A percentile compares a stretch with the other conserved stretches of the same genome.
These are phyloP conservation scores for Claviceps quebecensis DNA, from an alignment of 2,329 filamentous ascomycete species.

Conservation along the genomic window DNA sequence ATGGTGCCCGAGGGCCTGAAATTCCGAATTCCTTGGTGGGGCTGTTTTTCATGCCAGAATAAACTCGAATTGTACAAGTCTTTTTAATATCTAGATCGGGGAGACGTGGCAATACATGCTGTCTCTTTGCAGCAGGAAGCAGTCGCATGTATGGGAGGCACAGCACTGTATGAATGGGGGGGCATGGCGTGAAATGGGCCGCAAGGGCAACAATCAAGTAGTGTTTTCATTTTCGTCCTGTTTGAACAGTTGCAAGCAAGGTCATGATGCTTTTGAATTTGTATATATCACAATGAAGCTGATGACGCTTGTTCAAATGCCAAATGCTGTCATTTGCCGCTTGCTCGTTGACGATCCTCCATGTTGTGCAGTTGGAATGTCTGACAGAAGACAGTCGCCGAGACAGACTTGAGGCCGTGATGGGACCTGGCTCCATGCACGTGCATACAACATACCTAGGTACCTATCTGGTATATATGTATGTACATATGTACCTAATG, in stretches of 20 bases:
- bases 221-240: background rate
- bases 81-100: conserved; percentile 5
- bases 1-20: background rate
- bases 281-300: conserved; percentile 12
- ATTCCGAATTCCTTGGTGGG: background rate
- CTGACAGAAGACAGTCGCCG: too few species aligned
- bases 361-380: too few species aligned
- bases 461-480: background rate
- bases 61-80: conserved; percentile 1
- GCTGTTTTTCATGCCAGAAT: background rate
- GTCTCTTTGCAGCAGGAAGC: too few species aligned
- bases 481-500: too few species aligned
- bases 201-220: background rate
- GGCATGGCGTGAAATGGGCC: background rate
- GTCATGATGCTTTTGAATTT: conserved; percentile 4
- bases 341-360: background rate
- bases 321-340: background rate
- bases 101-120: background rate
- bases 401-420: too few species aligned
- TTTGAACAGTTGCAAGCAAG: background rate
- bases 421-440: too few species aligned
- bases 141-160: background rate
- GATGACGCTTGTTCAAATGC: conserved; percentile 8
- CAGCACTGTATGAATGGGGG: background rate
- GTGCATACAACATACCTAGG: background rate